Evolutionary conservation across 176 grass and related monocot species (phyloP).

Genomic region (Carex scoparia): DNA sequence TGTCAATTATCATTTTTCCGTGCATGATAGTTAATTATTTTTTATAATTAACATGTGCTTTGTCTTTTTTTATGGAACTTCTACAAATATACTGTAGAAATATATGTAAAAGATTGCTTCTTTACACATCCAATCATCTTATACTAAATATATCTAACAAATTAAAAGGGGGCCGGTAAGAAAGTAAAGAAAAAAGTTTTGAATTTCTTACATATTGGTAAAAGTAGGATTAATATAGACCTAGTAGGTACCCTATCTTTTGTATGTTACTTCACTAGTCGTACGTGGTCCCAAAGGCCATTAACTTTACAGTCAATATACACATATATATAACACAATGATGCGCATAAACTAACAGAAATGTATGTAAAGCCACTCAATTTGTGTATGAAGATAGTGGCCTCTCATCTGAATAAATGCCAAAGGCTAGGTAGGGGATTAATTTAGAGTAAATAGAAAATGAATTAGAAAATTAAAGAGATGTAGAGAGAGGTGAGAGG

Average conservation of each 20-base stretch:
- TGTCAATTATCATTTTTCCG: background rate
- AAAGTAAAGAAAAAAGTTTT: constrained; percentile 7
- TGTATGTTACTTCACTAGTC: constrained; percentile 15
- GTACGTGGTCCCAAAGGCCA: constrained; percentile 25
- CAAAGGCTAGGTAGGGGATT: background rate
- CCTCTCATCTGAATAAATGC: constrained; percentile 35
- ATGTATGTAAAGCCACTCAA: constrained; percentile 13
- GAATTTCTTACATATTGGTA: constrained; percentile 16
- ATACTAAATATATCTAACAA: background rate
- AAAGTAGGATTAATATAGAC: constrained; percentile 3
- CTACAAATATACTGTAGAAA: too few relatives aligned
- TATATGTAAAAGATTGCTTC: background rate
- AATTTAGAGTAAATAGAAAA: background rate
- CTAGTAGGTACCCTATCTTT: constrained; percentile 17
- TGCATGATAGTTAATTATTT: background rate
- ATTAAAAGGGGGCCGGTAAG: background rate
- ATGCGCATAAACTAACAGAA: background rate
- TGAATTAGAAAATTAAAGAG: background rate
- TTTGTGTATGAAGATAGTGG: constrained; percentile 29
- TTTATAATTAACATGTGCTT: background rate
- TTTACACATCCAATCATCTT: background rate
- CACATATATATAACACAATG: background rate
- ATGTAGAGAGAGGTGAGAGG: constrained; percentile 12
- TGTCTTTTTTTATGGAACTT: background rate
- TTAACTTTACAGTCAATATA: constrained; percentile 27